Conservation (phyloP, 208 protist genomes). For the Lotmaria passim region DNA sequence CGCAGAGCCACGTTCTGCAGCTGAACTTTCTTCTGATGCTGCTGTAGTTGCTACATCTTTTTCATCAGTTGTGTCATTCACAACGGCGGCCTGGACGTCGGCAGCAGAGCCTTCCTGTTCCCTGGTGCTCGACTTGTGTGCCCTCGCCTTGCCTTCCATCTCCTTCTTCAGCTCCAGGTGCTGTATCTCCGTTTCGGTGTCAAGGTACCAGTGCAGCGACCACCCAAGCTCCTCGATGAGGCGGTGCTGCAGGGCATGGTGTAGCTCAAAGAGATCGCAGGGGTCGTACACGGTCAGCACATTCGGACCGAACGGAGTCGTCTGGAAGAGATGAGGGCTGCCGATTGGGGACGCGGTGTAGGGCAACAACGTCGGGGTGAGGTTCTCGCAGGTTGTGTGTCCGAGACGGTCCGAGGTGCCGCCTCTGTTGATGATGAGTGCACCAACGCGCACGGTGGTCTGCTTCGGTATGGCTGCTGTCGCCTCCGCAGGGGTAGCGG, state of each 20-base stretch:
- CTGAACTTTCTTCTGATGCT: background rate
- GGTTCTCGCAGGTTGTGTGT: background rate
- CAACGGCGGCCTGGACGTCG: background rate
- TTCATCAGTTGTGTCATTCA: background rate
- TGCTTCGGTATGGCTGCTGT: background rate
- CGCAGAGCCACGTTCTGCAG: background rate
- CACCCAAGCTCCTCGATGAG: slow-evolving; percentile 28
- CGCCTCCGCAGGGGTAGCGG: too few relatives aligned
- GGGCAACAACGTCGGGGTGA: background rate
- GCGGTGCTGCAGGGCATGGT: slow-evolving; percentile 31
- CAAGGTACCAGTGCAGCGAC: slow-evolving; percentile 36
- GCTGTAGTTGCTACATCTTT: background rate
- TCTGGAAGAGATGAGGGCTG: background rate
- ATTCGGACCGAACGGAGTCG: slow-evolving; percentile 8
- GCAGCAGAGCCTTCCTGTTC: too few relatives aligned
- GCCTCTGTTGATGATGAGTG: background rate
- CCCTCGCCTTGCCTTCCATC: slow-evolving; percentile 10
- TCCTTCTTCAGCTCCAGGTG: slow-evolving; percentile 17
- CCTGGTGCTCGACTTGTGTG: background rate
- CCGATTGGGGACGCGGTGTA: slow-evolving; percentile 1
- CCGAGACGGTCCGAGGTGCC: background rate
- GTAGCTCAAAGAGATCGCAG: slow-evolving; percentile 29
- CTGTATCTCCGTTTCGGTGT: slow-evolving; percentile 28
- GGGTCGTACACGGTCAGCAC: slow-evolving; percentile 10
- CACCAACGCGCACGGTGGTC: background rate